Evolutionary conservation across 176 grass and related monocot species (phyloP).

Genomic region (Eremochloa ophiuroides): DNA sequence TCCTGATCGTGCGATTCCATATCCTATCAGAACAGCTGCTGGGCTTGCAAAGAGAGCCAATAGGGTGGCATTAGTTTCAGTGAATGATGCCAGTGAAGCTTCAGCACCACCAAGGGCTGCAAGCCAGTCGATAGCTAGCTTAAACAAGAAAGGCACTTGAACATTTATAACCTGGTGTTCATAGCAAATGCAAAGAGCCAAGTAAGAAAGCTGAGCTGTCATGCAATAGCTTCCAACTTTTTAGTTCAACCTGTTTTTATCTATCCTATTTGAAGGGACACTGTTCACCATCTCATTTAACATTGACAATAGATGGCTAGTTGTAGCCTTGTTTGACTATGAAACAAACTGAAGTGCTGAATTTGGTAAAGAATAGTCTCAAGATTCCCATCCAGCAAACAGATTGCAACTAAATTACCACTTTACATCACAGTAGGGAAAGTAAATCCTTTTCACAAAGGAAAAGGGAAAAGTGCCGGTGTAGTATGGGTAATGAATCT

Average conservation of each 20-base stretch:
- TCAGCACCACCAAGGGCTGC: slow-evolving; percentile 66
- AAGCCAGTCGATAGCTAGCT: slow-evolving; percentile 96
- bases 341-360: neutral
- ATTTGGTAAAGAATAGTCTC: neutral
- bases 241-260: slow-evolving; percentile 2
- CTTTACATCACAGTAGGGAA: neutral
- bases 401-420: slow-evolving; percentile 3
- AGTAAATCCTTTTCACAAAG: neutral
- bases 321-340: slow-evolving; percentile 9
- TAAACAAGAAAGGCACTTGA: slow-evolving; percentile 98
- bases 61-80: slow-evolving; percentile 81
- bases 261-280: neutral
- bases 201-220: slow-evolving; percentile 18
- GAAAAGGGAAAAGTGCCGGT: neutral
- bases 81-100: slow-evolving; percentile 79
- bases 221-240: slow-evolving; percentile 19
- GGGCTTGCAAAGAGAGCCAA: slow-evolving; percentile 98
- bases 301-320: neutral
- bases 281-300: slow-evolving; percentile 12
- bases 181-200: slow-evolving; percentile 38
- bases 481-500: neutral
- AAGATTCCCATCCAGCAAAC: neutral
- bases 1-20: slow-evolving; percentile 93
- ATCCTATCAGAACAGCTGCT: slow-evolving; percentile 94
- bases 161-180: slow-evolving; percentile 97